These are phyloP conservation scores for Sporothrix sp. DNA, from an alignment of 2,329 filamentous ascomycete genomes.

Conservation along the genomic window DNA sequence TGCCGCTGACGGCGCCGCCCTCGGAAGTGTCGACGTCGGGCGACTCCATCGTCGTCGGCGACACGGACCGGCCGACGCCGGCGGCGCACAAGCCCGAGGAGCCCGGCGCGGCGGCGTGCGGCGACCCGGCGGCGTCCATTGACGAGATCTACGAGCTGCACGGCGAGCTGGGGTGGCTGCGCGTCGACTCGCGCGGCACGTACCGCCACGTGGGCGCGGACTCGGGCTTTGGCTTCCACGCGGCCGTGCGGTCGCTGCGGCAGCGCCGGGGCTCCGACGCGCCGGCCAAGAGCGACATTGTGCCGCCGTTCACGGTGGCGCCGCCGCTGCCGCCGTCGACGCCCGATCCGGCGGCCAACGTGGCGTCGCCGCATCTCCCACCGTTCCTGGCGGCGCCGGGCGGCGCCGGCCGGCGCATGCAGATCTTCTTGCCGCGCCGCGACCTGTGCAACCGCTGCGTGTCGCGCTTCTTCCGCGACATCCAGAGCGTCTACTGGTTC, in stretches of 20 bases:
- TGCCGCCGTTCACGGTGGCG: conserved; percentile 16
- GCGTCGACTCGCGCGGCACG: conserved; percentile 19
- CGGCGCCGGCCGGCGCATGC: conserved; percentile 4
- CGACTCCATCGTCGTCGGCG: conserved; percentile 11
- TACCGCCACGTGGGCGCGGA: conserved; percentile 20
- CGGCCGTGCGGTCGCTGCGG: conserved; percentile 19
- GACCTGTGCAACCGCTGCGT: conserved; percentile 23
- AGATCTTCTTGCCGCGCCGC: conserved; percentile 21
- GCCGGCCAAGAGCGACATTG: conserved; percentile 11
- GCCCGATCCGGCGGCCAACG: conserved; percentile 6
- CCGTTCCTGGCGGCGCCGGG: neutral
- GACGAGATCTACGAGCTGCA: conserved; percentile 20
- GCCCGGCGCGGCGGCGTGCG: too few relatives aligned
- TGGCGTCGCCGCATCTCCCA: neutral
- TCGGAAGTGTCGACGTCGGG: conserved; percentile 2
- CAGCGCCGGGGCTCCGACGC: conserved; percentile 12
- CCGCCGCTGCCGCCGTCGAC: conserved; percentile 18
- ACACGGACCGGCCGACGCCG: conserved; percentile 6
- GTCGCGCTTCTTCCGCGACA: conserved; percentile 22
- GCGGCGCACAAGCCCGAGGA: neutral
- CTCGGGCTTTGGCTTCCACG: conserved; percentile 21
- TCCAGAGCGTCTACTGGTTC: conserved; percentile 24
- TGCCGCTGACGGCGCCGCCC: neutral
- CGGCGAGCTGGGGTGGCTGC: conserved; percentile 20
- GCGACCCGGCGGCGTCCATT: conserved; percentile 4